Percentiles rank a stretch among this genome's conserved stretches.
Conservation (phyloP, 192 early-diverging fungal species). For the Podila clonocystis region DNA sequence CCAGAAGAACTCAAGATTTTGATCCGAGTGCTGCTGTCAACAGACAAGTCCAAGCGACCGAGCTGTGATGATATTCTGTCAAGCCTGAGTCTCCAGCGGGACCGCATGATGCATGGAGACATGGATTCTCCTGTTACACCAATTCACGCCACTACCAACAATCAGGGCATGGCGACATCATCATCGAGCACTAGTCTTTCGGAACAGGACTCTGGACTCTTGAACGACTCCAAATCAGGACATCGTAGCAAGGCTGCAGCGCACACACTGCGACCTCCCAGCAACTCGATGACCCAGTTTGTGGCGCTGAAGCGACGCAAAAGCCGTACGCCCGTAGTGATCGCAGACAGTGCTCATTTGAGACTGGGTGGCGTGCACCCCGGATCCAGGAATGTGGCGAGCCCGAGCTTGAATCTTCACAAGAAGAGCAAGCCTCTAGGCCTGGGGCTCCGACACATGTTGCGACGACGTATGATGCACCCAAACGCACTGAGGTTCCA, state of each 20-base stretch:
- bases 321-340: neutral
- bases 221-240: neutral
- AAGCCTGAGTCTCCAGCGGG: conserved; percentile 30
- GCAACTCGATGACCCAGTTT: neutral
- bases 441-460: conserved; percentile 37
- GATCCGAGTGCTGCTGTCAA: conserved; percentile 62
- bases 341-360: neutral
- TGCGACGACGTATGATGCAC: conserved; percentile 31
- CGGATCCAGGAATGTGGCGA: neutral
- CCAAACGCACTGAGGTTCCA: neutral
- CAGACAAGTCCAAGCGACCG: conserved; percentile 66
- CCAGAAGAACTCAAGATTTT: conserved; percentile 66
- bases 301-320: conserved; percentile 2
- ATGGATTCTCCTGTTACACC: conserved; percentile 31
- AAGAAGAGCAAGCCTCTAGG: conserved; percentile 38
- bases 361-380: neutral
- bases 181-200: neutral
- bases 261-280: neutral
- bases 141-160: neutral
- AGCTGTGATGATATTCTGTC: conserved; percentile 68
- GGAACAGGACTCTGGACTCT: neutral
- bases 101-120: conserved; percentile 51
- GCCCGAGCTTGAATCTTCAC: conserved; percentile 21
- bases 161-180: neutral
- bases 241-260: neutral